Evolutionary conservation across 345 rosid species (phyloP).

Genomic region (Melaleuca quinquenervia): DNA sequence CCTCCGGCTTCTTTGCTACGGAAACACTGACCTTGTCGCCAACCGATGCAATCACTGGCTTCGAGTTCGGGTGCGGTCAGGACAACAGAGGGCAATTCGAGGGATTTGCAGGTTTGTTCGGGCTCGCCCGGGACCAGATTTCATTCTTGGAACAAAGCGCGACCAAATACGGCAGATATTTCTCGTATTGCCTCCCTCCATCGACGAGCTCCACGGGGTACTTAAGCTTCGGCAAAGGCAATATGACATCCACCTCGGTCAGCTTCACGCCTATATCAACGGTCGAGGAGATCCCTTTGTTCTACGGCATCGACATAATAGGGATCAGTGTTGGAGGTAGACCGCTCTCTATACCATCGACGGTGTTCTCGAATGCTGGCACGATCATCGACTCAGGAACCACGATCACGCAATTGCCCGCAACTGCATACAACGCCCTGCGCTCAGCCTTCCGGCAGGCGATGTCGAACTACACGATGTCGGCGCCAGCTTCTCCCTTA

Average conservation of each 20-base stretch:
- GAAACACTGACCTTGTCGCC: constrained; percentile 8
- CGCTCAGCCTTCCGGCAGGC: neutral
- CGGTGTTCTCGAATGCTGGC: neutral
- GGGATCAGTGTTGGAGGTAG: neutral
- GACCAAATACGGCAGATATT: neutral
- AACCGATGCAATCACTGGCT: neutral
- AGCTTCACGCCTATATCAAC: neutral
- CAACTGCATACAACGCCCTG: neutral
- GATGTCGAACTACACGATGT: neutral
- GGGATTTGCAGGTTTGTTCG: constrained; percentile 4
- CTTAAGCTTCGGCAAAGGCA: neutral
- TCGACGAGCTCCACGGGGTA: neutral
- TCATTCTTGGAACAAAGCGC: constrained; percentile 7
- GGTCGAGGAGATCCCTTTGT: neutral
- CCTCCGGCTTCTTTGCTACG: neutral
- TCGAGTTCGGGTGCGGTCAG: constrained; percentile 12
- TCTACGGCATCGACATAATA: neutral
- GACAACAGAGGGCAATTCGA: neutral
- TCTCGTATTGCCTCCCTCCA: constrained; percentile 21
- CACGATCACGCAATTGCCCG: neutral
- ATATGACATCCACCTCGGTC: neutral
- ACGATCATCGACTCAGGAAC: neutral
- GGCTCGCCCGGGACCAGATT: neutral
- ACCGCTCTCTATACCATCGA: neutral
- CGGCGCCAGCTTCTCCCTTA: too few relatives aligned